Percentiles rank a stretch among this genome's conserved stretches.
These are phyloP conservation scores for Cutaneotrichosporon spelunceum DNA, from an alignment of 1,284 basidiomycete genomes.

Conservation along the genomic window DNA sequence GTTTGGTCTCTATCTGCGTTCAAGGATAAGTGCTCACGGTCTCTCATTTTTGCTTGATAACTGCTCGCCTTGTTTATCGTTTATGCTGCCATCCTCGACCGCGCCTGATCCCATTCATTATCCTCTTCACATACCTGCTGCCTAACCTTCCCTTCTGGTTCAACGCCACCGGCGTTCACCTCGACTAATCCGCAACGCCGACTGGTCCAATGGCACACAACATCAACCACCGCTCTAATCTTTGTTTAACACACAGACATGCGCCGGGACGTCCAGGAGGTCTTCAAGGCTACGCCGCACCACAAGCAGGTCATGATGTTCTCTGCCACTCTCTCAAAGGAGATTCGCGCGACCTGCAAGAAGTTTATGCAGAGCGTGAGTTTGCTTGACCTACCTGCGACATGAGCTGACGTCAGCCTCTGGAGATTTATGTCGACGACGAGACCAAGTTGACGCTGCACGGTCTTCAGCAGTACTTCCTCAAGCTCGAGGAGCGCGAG, in stretches of 20 bases:
- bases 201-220: neutral
- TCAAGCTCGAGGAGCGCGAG: conserved; percentile 87
- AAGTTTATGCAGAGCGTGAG: conserved; percentile 99
- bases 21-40: conserved; percentile 20
- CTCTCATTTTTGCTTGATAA: conserved; percentile 11
- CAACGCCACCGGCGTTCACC: neutral
- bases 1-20: conserved; percentile 35
- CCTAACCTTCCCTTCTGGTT: neutral
- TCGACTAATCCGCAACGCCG: neutral
- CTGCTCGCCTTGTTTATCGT: neutral
- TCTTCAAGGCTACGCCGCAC: conserved; percentile 98
- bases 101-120: neutral
- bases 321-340: conserved; percentile 95
- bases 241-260: conserved; percentile 67
- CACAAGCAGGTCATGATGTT: conserved; percentile 99
- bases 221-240: conserved; percentile 10
- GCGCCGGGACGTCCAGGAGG: conserved; percentile 99
- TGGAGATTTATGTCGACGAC: conserved; percentile 99
- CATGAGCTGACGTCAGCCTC: conserved; percentile 61
- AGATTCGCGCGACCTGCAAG: conserved; percentile 96
- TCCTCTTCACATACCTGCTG: neutral
- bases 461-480: conserved; percentile 97
- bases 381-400: neutral
- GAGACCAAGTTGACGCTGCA: conserved; percentile 98
- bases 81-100: neutral